phyloP scores from a whole-genome alignment of 768 basidiomycete genomes.

The Mycena amicta region DNA sequence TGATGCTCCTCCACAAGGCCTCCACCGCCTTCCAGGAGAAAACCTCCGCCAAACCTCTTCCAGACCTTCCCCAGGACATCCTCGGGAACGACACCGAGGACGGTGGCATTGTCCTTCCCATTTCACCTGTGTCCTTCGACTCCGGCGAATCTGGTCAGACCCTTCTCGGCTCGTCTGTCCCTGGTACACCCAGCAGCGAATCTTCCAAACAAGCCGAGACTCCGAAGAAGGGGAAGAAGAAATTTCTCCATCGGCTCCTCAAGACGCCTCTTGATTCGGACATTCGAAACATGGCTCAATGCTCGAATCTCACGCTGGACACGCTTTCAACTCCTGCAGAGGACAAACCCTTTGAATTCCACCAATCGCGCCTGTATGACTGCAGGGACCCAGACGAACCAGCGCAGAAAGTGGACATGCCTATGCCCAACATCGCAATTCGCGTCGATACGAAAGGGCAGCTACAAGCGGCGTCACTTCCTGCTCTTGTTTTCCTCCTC shows the following conservation, averaged over 20 bases:
- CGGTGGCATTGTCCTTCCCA: neutral
- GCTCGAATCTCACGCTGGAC: neutral
- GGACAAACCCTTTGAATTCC: neutral
- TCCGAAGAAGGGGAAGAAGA: too few relatives aligned
- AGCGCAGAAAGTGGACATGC: neutral
- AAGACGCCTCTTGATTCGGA: too few relatives aligned
- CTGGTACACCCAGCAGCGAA: neutral
- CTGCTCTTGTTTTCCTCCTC: neutral
- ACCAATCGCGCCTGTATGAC: neutral
- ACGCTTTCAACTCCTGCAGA: neutral
- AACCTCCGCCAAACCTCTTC: neutral
- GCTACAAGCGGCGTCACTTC: neutral
- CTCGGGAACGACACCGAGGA: neutral
- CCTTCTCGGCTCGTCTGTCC: too few relatives aligned
- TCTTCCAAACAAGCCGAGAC: neutral
- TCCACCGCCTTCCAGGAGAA: neutral
- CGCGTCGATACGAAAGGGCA: neutral
- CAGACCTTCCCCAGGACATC: neutral
- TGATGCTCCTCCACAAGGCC: neutral
- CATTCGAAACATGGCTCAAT: too few relatives aligned
- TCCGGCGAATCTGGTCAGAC: too few relatives aligned
- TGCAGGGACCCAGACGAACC: neutral
- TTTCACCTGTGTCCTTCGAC: neutral
- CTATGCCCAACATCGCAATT: neutral
- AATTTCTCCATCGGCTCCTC: too few relatives aligned